Evolutionary conservation across 2,329 filamentous ascomycete species (phyloP).

Genomic region (Madurella mycetomatis): DNA sequence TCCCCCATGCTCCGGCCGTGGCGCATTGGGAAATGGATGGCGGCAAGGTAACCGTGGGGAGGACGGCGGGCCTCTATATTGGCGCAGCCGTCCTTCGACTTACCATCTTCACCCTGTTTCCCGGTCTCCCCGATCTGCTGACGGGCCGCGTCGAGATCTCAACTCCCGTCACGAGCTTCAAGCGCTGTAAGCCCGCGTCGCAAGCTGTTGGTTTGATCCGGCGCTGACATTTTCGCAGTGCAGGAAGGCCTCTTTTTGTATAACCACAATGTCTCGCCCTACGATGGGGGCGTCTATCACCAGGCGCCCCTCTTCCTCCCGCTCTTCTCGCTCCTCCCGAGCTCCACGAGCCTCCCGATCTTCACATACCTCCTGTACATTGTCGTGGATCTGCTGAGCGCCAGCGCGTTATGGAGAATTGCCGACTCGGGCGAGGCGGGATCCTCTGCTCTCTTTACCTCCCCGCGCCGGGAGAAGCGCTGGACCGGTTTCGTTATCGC

Average conservation of each 20-base stretch:
- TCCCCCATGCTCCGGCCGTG: slow-evolving; percentile 21
- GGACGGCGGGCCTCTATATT: slow-evolving; percentile 64
- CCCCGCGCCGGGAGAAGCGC: slow-evolving; percentile 66
- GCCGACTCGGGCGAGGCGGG: slow-evolving; percentile 76
- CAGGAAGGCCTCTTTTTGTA: slow-evolving; percentile 97
- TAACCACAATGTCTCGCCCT: slow-evolving; percentile 92
- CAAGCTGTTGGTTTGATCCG: background rate
- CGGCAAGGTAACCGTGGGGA: slow-evolving; percentile 36
- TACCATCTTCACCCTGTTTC: slow-evolving; percentile 74
- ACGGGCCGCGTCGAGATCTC: slow-evolving; percentile 93
- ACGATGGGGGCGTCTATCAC: slow-evolving; percentile 82
- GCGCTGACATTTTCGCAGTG: slow-evolving; percentile 48
- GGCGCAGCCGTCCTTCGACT: slow-evolving; percentile 75
- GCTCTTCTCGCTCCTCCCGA: slow-evolving; percentile 83
- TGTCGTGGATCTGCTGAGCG: slow-evolving; percentile 73
- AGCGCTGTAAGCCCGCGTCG: slow-evolving; percentile 64
- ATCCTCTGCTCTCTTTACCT: slow-evolving; percentile 71
- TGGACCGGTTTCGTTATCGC: slow-evolving; percentile 74
- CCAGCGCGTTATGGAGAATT: slow-evolving; percentile 71
- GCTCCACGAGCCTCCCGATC: slow-evolving; percentile 60
- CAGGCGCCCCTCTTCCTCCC: slow-evolving; percentile 87
- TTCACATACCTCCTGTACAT: slow-evolving; percentile 79
- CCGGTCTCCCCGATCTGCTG: slow-evolving; percentile 75
- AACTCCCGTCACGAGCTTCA: slow-evolving; percentile 96
- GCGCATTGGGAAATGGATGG: slow-evolving; percentile 31